A percentile compares a stretch with the other conserved stretches of the same genome.
These are phyloP conservation scores for Microdochium trichocladiopsis DNA, from an alignment of 2,329 filamentous ascomycete species.

Conservation along the genomic window DNA sequence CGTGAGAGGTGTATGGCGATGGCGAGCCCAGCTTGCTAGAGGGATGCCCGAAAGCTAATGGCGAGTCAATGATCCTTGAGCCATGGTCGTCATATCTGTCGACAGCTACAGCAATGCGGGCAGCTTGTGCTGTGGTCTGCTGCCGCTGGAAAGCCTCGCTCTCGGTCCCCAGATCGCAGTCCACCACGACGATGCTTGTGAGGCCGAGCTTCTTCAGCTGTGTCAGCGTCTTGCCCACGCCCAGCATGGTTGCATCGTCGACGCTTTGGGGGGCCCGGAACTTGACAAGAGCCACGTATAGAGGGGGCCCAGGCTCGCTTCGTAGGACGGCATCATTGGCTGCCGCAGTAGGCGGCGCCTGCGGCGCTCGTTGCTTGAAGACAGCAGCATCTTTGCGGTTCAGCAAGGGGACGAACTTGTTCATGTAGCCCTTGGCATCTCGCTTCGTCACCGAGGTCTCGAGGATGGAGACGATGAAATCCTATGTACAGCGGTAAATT, in stretches of 20 bases:
- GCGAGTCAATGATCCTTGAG: conserved; percentile 60
- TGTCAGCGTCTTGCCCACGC: conserved; percentile 75
- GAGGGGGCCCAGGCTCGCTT: conserved; percentile 13
- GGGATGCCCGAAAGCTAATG: conserved; percentile 29
- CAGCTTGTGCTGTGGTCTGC: conserved; percentile 54
- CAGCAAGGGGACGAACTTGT: conserved; percentile 59
- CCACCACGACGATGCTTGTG: conserved; percentile 74
- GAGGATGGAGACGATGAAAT: conserved; percentile 80
- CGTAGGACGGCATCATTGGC: conserved; percentile 1
- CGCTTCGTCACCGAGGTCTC: conserved; percentile 86
- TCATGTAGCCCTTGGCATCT: conserved; percentile 85
- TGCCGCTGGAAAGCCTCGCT: conserved; percentile 28
- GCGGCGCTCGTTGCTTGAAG: conserved; percentile 19
- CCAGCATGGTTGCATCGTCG: conserved; percentile 60
- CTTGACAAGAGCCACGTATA: conserved; percentile 80
- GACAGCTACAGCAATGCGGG: conserved; percentile 68
- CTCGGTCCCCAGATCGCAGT: conserved; percentile 44
- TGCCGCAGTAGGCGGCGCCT: conserved; percentile 12
- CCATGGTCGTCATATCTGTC: conserved; percentile 61
- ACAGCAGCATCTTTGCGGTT: conserved; percentile 22
- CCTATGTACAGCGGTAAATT: conserved; percentile 36
- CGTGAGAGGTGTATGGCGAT: conserved; percentile 24
- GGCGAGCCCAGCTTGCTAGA: conserved; percentile 15
- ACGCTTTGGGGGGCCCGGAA: conserved; percentile 67
- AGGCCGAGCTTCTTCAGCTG: conserved; percentile 80